Percentiles rank a stretch among this genome's conserved stretches.
Conservation (phyloP, 176 grass and related monocot genomes). For the Oryza nivara region DNA sequence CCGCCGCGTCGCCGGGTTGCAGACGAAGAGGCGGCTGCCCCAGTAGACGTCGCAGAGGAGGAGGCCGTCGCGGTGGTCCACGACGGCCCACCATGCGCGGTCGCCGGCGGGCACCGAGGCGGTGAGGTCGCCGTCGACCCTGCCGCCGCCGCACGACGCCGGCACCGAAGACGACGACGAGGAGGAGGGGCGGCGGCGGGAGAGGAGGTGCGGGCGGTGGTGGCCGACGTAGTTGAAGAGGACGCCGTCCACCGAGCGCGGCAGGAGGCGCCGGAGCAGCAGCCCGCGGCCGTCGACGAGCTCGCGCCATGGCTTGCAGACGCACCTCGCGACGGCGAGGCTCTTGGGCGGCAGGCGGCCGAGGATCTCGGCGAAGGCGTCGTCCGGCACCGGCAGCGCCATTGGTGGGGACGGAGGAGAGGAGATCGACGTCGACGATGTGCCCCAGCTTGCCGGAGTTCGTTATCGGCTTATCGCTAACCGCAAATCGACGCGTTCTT, state of each 20-base stretch:
- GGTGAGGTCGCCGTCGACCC: neutral
- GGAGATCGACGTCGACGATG: too few relatives aligned
- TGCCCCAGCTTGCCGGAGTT: too few relatives aligned
- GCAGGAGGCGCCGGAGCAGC: neutral
- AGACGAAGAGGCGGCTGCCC: neutral
- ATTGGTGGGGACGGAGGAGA: too few relatives aligned
- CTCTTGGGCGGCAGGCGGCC: too few relatives aligned
- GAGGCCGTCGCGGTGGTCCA: constrained; percentile 6
- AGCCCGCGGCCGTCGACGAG: neutral
- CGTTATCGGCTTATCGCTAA: too few relatives aligned
- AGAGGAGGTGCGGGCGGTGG: neutral
- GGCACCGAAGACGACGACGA: too few relatives aligned
- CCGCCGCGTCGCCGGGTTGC: neutral
- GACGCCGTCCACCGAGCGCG: neutral
- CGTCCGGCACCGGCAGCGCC: neutral
- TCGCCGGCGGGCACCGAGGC: neutral
- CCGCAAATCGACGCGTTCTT: too few relatives aligned
- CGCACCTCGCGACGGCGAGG: neutral
- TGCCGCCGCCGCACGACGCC: too few relatives aligned
- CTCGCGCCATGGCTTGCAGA: neutral
- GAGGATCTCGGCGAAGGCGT: neutral
- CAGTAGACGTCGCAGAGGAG: neutral
- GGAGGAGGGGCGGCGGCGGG: neutral
- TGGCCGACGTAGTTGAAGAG: neutral
- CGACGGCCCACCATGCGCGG: neutral